Conservation (phyloP, 1,139 yeast species). For the Pichia norvegensis region DNA sequence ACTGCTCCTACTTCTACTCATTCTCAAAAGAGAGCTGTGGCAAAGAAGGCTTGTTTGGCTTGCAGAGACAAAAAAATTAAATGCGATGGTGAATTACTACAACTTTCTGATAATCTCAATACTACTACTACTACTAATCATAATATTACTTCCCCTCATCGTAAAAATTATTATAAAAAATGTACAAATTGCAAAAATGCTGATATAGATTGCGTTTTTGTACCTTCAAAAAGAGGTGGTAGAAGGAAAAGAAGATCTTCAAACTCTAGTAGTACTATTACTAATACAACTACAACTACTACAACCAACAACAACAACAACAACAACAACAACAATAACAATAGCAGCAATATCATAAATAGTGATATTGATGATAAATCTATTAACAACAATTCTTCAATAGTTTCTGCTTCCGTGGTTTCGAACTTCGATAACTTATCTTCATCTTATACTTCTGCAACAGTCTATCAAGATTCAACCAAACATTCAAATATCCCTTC, state of each 20-base stretch:
- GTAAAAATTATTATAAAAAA: conserved; percentile 15
- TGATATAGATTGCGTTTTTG: conserved; percentile 48
- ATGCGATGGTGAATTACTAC: conserved; percentile 49
- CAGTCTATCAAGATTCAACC: no score
- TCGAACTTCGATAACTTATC: background rate
- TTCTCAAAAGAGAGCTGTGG: conserved; percentile 36
- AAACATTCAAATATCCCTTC: background rate
- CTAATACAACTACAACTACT: no score
- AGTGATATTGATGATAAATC: background rate
- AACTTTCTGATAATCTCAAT: conserved; percentile 2
- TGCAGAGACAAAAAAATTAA: conserved; percentile 59
- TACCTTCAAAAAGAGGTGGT: conserved; percentile 54
- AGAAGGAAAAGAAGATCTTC: conserved; percentile 32
- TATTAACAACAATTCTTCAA: conserved; percentile 3
- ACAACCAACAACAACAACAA: background rate
- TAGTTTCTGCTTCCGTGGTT: conserved; percentile 4
- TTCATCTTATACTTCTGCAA: background rate
- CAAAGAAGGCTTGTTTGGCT: conserved; percentile 52
- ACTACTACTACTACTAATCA: no score
- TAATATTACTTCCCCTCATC: no score
- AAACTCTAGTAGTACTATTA: conserved; percentile 5
- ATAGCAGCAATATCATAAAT: background rate
- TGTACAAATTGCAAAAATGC: conserved; percentile 49
- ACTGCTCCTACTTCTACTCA: background rate
- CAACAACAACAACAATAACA: background rate